Evolutionary conservation across 441 rosid genomes (phyloP).

Genomic region (Croton laevigatus): DNA sequence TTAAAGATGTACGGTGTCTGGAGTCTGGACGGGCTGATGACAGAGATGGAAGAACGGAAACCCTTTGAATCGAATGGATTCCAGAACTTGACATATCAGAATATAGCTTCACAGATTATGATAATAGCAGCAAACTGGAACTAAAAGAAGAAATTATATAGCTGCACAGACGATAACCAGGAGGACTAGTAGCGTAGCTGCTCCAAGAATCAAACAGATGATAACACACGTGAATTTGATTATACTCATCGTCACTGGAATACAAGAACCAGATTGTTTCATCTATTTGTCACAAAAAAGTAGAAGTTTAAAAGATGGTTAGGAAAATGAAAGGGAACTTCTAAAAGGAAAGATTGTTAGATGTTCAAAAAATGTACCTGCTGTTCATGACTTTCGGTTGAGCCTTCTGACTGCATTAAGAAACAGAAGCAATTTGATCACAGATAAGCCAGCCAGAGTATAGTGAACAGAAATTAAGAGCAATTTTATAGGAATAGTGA

Average conservation of each 20-base stretch:
- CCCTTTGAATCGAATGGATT: neutral
- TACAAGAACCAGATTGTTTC: neutral
- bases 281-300: conserved; percentile 23
- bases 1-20: neutral
- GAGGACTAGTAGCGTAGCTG: conserved; percentile 29
- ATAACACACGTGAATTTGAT: conserved; percentile 25
- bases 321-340: neutral
- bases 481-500: conserved; percentile 6
- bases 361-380: conserved; percentile 22
- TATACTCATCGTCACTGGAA: conserved; percentile 18
- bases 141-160: conserved; percentile 20
- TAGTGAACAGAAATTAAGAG: neutral
- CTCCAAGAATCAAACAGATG: conserved; percentile 31
- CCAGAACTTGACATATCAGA: neutral
- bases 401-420: conserved; percentile 28
- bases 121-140: neutral
- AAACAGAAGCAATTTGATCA: neutral
- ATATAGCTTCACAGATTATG: too few species aligned
- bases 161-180: conserved; percentile 36
- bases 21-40: neutral
- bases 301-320: neutral
- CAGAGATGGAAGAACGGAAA: neutral
- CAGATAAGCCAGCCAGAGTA: neutral
- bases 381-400: conserved; percentile 14
- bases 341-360: neutral